Conservation (phyloP, 1,284 basidiomycete genomes). For the Cryptococcus neoformans region DNA sequence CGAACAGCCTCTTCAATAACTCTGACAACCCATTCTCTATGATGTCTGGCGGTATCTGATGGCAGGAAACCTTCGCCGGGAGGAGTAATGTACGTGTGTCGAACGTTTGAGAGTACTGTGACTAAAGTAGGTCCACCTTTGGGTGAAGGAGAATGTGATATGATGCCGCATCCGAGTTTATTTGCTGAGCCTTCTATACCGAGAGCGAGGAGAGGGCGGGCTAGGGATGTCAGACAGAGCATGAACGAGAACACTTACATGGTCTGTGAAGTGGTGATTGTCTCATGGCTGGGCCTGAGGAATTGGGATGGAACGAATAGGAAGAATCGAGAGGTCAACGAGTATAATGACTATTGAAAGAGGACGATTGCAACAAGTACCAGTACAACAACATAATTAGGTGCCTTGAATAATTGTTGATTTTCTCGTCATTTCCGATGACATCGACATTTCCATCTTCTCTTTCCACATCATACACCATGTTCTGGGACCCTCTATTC, state of each 20-base stretch:
- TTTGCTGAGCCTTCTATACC: constrained; percentile 96
- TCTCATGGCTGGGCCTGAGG: constrained; percentile 15
- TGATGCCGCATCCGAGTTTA: constrained; percentile 95
- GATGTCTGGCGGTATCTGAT: constrained; percentile 90
- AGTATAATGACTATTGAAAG: too few relatives aligned
- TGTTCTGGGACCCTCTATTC: constrained; percentile 42
- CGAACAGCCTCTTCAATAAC: constrained; percentile 79
- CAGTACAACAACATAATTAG: too few relatives aligned
- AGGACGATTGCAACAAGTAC: too few relatives aligned
- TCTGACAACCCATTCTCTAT: constrained; percentile 84
- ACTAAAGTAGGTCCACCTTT: constrained; percentile 47
- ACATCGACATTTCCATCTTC: background rate
- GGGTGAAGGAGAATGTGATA: constrained; percentile 62
- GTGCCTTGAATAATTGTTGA: too few relatives aligned
- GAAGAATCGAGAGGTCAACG: too few relatives aligned
- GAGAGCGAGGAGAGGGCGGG: constrained; percentile 53
- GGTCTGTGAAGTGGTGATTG: constrained; percentile 38
- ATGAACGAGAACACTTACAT: constrained; percentile 15
- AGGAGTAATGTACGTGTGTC: constrained; percentile 98
- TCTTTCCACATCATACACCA: constrained; percentile 7
- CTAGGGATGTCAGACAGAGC: constrained; percentile 7
- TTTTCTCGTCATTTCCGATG: constrained; percentile 15
- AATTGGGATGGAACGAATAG: background rate
- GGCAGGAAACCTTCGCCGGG: constrained; percentile 97
- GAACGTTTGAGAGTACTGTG: constrained; percentile 72